Evolutionary conservation across 2,329 filamentous ascomycete species (phyloP), one percentile per base, ranked within the genome.

Genomic region (Penicillium hesseltinei): DNA sequence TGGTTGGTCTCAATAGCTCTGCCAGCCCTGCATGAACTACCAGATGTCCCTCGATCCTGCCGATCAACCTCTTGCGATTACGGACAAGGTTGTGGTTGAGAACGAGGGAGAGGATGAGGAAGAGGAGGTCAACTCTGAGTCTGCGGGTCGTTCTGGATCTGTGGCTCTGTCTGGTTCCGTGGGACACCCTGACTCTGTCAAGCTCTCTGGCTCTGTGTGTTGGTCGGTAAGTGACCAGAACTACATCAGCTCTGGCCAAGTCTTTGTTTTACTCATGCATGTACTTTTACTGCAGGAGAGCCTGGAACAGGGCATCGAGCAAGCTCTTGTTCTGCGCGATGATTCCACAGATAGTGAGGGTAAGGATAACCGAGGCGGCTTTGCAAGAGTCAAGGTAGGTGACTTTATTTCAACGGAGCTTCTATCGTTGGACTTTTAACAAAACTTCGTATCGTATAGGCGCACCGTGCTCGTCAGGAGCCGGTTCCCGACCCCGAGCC

Each of bases 21-120:
- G 46, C 29, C 27, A 54, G 31, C 51, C 48, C 23, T 60, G 62
- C 39, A 57, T 57, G 52, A 58, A 57, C 57, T 62, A 62, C 36
- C 46, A 56, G 47, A 33, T 44, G 21, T 56, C 53, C 15, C 53
- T 56, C 13, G 46, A 51, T 29, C 13, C 46, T 13, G 15, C 5
- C 11, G 39, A 36, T 21, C 25, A 45, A 11, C 38, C 21, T 36
- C 53, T 43, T 38, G 50, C 50, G 5, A 35, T 52, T 13, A 31
- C 1, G 9, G 40, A 51, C 15, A 43, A 51, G 8, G 15, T 5
- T 25, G 48, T n/a, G 27, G 19, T 5, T 29, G 25, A 10, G 11
- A 10, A 55, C 6, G 25, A n/a, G 3, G 4, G 10, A 27, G 25
- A 44, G 10, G 23, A 36, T 5, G 53, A 35, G 38, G 38, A 51